Base-by-base conservation (phyloP, 2,329 filamentous ascomycete genomes). In the Diaporthe vexans region DNA sequence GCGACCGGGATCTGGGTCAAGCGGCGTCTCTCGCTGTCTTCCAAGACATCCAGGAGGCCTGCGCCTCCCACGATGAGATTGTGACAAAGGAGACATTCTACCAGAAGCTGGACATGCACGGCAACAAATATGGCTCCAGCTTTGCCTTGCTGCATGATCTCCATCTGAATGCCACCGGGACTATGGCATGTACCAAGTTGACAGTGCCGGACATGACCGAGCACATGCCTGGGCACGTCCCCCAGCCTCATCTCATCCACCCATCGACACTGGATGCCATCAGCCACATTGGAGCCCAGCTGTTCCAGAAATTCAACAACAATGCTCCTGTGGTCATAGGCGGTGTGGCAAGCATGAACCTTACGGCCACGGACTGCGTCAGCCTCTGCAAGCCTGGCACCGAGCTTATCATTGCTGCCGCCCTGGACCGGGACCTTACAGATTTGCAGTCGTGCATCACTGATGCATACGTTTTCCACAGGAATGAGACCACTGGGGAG, bases 321-420 rank as follows among this genome's bases (percentile, higher is more conserved):
- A 67, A 67, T 9, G 61, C 61, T 37, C 61, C 61, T 2, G 61
- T 67, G 35, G 61, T 52, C 9, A 29, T 67, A 1, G 61, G 61
- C 19, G 35, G 19, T 11, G 61, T 67, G 43, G 43, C 61, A 11
- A 33, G 35, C 6, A 61, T 76, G 52, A 70, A 51, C 6, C 61
- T 73, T 15, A 74, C 71, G 7, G 58, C 71, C 8, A 21, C 46
- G 19, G 57, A 67, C 3, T 29, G 29, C 13, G 21, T 29, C 29
- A 17, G 7, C 19, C 46, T 67, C 11, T 67, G 26, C 21, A 33
- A 51, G 43, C 75, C 76, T 2, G 75, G 73, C 9, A 56, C 76
- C 0, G 76, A 77, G 40, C 61, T 77, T 19, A 17, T 73, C 9
- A 68, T 77, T 10, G 76, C 75, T 7, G 57, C 69, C 7, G 54